These are phyloP conservation scores for Quercus lobata DNA, from an alignment of 331 rosid species.

Conservation along the genomic window DNA sequence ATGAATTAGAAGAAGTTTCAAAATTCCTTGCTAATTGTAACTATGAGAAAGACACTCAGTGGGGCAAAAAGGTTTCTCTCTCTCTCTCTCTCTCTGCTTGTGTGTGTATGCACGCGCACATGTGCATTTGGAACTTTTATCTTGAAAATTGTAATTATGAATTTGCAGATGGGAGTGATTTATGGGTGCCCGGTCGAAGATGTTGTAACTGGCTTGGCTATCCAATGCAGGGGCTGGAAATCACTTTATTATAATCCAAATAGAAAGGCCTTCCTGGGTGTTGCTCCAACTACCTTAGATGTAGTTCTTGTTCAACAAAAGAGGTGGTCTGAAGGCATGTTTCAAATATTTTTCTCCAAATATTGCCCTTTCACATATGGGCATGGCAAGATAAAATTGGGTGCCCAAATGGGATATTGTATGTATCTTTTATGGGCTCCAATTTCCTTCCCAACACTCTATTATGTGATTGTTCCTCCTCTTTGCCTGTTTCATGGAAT, in stretches of 20 bases:
- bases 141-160: background rate
- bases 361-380: too few species aligned
- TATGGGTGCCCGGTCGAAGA: conserved; percentile 72
- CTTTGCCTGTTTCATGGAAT: conserved; percentile 50
- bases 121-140: too few species aligned
- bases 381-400: conserved; percentile 35
- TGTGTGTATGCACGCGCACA: background rate
- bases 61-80: conserved; percentile 62
- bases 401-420: conserved; percentile 59
- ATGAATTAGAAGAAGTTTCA: conserved; percentile 48
- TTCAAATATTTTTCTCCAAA: too few species aligned
- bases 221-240: conserved; percentile 70
- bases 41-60: conserved; percentile 51
- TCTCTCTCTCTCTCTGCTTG: background rate
- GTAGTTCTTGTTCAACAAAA: conserved; percentile 40
- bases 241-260: conserved; percentile 58
- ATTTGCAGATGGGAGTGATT: conserved; percentile 55
- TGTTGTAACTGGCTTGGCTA: conserved; percentile 43
- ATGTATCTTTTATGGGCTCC: conserved; percentile 70
- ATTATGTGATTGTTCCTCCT: conserved; percentile 48
- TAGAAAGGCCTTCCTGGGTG: conserved; percentile 49
- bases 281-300: conserved; percentile 56
- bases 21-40: conserved; percentile 43
- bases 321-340: conserved; percentile 33
- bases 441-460: conserved; percentile 49